Base-by-base conservation (phyloP, 2,329 filamentous ascomycete species). In the Talaromyces sp. region DNA sequence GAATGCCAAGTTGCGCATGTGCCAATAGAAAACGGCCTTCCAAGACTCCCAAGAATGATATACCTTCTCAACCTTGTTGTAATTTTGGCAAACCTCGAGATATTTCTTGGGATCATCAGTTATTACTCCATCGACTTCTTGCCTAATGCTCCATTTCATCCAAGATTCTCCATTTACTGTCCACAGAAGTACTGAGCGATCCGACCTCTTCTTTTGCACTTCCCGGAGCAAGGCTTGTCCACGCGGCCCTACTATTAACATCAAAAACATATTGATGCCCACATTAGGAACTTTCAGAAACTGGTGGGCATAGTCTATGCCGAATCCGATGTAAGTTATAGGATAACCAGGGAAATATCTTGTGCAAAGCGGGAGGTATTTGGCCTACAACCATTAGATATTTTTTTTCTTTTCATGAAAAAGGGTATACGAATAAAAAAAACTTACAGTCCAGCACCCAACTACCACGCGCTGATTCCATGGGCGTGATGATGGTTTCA, bases 81-180 rank as follows among this genome's bases (percentile, higher is more conserved):
- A 60, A 37, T 15, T 43, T 19, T 60, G 36, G 48, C 53, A 56
- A 5, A 58, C 40, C 22, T 40, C 31, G 2, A 58, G 22, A 45
- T 39, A 53, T 31, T 35, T 46, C 69, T 81, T 81, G 1, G 89
- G 89, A 64, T 96, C 86, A 68, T 97, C 92, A 0, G 91, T 96
- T 55, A 96, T 86, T 3, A 96, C 88, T 0, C 90, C 92, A 65
- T 96, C 89, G 1, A 95, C 76, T 3, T 72, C 71, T 48, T 82
- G 75, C 33, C 78, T 73, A 35, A 96, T 84, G 63, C 84, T 82
- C 90, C 91, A 96, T 65, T 85, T 81, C 92, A 97, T 97, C 74
- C 85, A 83, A 52, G 80, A 78, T 62, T 84, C 82, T 11, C 88
- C 82, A 69, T 97, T 96, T 53, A 96, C 89, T 0, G 92, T 97